Percentiles rank a stretch among this genome's conserved stretches.
Conservation (phyloP, 345 rosid genomes). For the Durio zibethinus region DNA sequence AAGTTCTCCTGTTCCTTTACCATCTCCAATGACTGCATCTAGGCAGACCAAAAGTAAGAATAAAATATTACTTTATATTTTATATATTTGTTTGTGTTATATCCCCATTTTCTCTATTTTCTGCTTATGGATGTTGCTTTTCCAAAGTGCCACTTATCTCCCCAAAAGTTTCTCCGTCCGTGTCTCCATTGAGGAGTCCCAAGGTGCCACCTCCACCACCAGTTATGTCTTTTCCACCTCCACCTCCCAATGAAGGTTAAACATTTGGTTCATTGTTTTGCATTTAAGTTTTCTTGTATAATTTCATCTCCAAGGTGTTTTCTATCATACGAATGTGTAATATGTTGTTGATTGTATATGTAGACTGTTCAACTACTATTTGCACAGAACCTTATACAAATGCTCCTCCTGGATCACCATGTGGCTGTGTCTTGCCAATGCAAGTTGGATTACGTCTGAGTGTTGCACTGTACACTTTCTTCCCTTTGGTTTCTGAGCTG, state of each 20-base stretch:
- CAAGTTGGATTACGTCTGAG: constrained; percentile 75
- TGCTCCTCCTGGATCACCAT: constrained; percentile 93
- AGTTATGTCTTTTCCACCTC: constrained; percentile 73
- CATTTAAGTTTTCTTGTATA: neutral
- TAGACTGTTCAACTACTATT: constrained; percentile 71
- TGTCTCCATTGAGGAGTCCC: constrained; percentile 49
- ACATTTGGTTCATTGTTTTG: neutral
- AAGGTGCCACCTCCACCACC: constrained; percentile 54
- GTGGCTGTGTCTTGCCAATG: constrained; percentile 95
- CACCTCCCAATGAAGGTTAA: constrained; percentile 90
- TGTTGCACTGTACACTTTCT: constrained; percentile 83
- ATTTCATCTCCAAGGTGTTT: constrained; percentile 1
- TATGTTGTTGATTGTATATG: constrained; percentile 20
- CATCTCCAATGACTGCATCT: constrained; percentile 43
- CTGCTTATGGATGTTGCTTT: constrained; percentile 33
- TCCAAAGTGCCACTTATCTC: constrained; percentile 40
- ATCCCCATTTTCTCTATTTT: neutral
- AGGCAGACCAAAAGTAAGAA: constrained; percentile 43
- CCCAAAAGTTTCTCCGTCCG: constrained; percentile 40
- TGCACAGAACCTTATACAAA: constrained; percentile 84
- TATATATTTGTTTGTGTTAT: neutral
- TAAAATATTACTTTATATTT: neutral
- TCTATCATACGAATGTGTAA: constrained; percentile 8
- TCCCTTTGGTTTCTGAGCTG: constrained; percentile 88
- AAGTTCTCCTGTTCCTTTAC: constrained; percentile 51